Evolutionary conservation across 2,329 filamentous ascomycete species (phyloP).

Genomic region (Talaromyces sp.): DNA sequence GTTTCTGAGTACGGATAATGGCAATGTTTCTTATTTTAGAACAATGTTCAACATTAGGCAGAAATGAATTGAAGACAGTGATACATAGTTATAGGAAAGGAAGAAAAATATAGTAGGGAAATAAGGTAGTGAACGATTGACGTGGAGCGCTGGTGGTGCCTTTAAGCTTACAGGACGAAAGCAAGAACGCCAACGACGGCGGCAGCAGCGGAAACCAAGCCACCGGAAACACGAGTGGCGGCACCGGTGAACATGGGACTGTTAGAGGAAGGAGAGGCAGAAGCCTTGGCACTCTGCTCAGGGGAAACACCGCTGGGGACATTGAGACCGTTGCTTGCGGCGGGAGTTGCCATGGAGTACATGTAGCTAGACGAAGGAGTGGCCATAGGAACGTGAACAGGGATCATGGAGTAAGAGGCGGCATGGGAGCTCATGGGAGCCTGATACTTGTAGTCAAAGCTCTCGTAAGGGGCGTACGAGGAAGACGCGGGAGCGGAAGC

Average conservation of each 20-base stretch:
- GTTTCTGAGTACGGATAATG: no score
- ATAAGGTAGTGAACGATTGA: slow-evolving; percentile 16
- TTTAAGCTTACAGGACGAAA: slow-evolving; percentile 27
- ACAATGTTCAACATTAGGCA: not conserved
- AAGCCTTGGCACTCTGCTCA: slow-evolving; percentile 42
- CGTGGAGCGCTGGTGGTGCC: not conserved
- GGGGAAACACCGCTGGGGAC: slow-evolving; percentile 53
- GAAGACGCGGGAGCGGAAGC: slow-evolving; percentile 9
- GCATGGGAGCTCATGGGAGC: slow-evolving; percentile 14
- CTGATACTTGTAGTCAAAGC: slow-evolving; percentile 14
- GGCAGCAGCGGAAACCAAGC: slow-evolving; percentile 24
- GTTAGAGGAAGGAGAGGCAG: slow-evolving; percentile 33
- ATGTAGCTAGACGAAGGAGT: slow-evolving; percentile 23
- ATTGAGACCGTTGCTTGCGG: slow-evolving; percentile 10
- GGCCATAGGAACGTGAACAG: slow-evolving; percentile 29
- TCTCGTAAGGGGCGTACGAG: slow-evolving; percentile 4
- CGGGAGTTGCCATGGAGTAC: slow-evolving; percentile 34
- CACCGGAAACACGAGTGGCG: slow-evolving; percentile 24
- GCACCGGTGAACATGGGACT: slow-evolving; percentile 29
- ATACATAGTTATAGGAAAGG: slow-evolving; percentile 8
- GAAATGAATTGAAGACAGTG: slow-evolving; percentile 8
- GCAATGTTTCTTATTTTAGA: not conserved
- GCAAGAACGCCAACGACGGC: slow-evolving; percentile 33
- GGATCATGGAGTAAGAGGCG: slow-evolving; percentile 28
- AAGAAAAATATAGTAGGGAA: not conserved